These are phyloP conservation scores for Dipteronia sinensis DNA, from an alignment of 345 rosid species.

Conservation along the genomic window DNA sequence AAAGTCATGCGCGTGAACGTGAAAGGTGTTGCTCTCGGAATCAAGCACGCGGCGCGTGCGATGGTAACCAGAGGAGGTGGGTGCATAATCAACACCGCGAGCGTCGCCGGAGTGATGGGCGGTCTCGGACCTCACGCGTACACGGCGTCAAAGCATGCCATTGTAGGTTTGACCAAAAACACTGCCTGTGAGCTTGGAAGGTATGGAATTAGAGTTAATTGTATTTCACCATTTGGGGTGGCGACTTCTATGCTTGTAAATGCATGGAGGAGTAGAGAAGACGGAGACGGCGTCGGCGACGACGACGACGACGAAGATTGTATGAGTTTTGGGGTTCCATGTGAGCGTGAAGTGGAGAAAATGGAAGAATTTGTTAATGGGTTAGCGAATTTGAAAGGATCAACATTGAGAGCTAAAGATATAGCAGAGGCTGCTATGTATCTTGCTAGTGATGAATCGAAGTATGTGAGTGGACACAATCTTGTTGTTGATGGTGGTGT, in stretches of 20 bases:
- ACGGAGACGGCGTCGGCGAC: not conserved
- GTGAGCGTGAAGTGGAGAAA: conserved; percentile 51
- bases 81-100: conserved; percentile 70
- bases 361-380: conserved; percentile 73
- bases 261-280: conserved; percentile 53
- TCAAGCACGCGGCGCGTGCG: conserved; percentile 80
- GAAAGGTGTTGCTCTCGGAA: conserved; percentile 64
- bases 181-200: conserved; percentile 76
- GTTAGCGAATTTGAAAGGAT: conserved; percentile 60
- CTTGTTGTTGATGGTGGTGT: conserved; percentile 89
- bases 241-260: conserved; percentile 76
- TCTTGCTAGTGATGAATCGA: conserved; percentile 84
- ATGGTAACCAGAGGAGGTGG: conserved; percentile 64
- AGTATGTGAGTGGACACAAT: conserved; percentile 82
- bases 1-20: conserved; percentile 71
- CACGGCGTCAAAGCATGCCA: conserved; percentile 87
- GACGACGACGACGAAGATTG: conserved; percentile 34
- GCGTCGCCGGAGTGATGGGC: conserved; percentile 84
- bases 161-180: conserved; percentile 78
- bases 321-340: conserved; percentile 34
- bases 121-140: conserved; percentile 90
- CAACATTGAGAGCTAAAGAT: conserved; percentile 59
- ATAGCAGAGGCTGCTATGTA: conserved; percentile 84
- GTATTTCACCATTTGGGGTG: conserved; percentile 88
- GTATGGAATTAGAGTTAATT: conserved; percentile 76